A percentile compares a stretch with the other conserved stretches of the same genome.
Evolutionary conservation across 2,329 filamentous ascomycete genomes (phyloP).

Genomic region (Phyllosticta citriasiana): DNA sequence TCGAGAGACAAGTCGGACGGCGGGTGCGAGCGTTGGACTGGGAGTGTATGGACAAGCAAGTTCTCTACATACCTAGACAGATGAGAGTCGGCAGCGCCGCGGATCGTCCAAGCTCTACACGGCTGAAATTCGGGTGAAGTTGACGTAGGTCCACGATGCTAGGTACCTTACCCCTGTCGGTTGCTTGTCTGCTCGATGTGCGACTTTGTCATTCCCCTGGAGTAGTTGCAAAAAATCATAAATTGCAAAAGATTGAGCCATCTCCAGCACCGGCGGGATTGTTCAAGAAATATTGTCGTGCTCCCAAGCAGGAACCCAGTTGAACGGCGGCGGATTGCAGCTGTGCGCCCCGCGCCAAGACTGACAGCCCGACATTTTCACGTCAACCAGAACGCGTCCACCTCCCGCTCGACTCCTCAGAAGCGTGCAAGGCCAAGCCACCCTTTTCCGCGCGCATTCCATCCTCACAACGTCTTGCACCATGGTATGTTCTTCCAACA

Average conservation of each 20-base stretch:
- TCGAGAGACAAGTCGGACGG: not conserved
- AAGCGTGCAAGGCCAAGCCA: constrained; percentile 5
- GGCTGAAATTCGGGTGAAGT: constrained; percentile 1
- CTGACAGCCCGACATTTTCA: constrained; percentile 7
- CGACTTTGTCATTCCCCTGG: constrained; percentile 21
- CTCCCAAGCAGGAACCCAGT: no score
- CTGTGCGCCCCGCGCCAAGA: not conserved
- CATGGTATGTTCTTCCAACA: constrained; percentile 2
- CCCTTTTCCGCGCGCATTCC: not conserved
- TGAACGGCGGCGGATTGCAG: not conserved
- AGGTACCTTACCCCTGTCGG: no score
- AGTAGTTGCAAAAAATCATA: no score
- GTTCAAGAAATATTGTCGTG: no score
- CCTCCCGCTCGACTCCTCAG: constrained; percentile 5
- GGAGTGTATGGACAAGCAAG: no score
- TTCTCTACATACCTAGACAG: no score
- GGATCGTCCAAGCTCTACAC: constrained; percentile 8
- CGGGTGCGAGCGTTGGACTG: not conserved
- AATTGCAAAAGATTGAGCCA: no score
- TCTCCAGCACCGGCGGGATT: no score
- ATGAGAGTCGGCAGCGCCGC: not conserved
- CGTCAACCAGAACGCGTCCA: constrained; percentile 8
- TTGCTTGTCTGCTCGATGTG: no score
- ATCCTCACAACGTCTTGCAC: not conserved
- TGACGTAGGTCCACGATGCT: no score